These are phyloP conservation scores for Alternaria triticina DNA, from an alignment of 2,329 filamentous ascomycete genomes.

Conservation along the genomic window DNA sequence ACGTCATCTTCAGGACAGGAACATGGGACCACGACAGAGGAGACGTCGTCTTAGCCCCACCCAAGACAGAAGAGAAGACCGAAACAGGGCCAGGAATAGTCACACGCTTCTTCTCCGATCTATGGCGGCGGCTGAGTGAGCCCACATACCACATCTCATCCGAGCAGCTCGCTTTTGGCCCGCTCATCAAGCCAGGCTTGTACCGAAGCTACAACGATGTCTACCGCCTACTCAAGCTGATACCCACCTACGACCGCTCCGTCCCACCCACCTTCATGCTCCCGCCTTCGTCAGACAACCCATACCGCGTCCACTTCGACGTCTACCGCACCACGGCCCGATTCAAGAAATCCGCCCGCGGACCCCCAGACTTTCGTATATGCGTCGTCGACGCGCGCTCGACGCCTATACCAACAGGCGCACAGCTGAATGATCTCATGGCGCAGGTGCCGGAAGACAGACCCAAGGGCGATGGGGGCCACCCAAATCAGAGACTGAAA, in stretches of 20 bases:
- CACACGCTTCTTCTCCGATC: slow-evolving; percentile 44
- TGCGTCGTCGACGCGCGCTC: slow-evolving; percentile 79
- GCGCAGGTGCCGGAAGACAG: slow-evolving; percentile 75
- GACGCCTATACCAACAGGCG: slow-evolving; percentile 73
- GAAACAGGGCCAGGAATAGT: slow-evolving; percentile 27
- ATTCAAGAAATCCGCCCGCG: slow-evolving; percentile 82
- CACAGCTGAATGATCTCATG: slow-evolving; percentile 74
- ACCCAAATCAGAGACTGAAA: slow-evolving; percentile 78
- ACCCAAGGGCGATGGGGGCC: slow-evolving; percentile 56
- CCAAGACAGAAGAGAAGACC: slow-evolving; percentile 7
- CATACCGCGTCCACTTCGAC: slow-evolving; percentile 78
- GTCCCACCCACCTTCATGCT: slow-evolving; percentile 43
- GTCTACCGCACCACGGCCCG: slow-evolving; percentile 74
- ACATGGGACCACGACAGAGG: slow-evolving; percentile 48
- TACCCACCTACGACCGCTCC: slow-evolving; percentile 72
- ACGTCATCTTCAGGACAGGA: slow-evolving; percentile 76
- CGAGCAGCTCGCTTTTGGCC: slow-evolving; percentile 49
- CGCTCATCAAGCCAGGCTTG: slow-evolving; percentile 60
- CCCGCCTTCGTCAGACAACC: slow-evolving; percentile 49
- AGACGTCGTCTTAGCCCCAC: slow-evolving; percentile 13
- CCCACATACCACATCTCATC: slow-evolving; percentile 24
- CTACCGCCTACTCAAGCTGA: slow-evolving; percentile 76
- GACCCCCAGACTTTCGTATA: slow-evolving; percentile 81
- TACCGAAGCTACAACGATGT: slow-evolving; percentile 68
- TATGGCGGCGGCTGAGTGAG: slow-evolving; percentile 41